Evolutionary conservation across 305 asterid species (phyloP), one percentile per base, ranked within the genome.

Genomic region (Fraxinus albicans): DNA sequence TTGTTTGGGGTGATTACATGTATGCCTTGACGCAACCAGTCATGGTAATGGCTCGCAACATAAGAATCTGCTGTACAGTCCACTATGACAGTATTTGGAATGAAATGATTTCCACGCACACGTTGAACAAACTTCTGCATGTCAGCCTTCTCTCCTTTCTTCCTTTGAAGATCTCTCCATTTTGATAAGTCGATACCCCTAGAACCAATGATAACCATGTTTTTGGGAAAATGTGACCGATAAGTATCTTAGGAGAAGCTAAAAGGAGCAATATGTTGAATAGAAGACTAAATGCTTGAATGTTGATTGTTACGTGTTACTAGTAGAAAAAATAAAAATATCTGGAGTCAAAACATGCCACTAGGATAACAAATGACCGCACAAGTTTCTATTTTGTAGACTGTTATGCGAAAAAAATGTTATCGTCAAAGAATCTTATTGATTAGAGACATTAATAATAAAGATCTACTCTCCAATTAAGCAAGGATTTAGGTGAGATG

Each of bases 1-100:
- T 96, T 96, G 86, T 96, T 96, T 50, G 99, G 99, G 53, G 99
- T 96, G 79, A 96, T 83, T 73, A 94, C 97, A 81, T 94, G 98
- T 85, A 96, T 92, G 81, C 99, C 99, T 82, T 91, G 90, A 63
- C 95, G 90, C 89, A 96, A 86, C 99, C 99, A 96, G 27, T 96
- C 98, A 83, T 91, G 79, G 88, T 96, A 96, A 81, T 91, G 94
- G 87, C 96, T 94, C n/a, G 97, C 98, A 58, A 96, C 84, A 69
- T 73, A 36, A 50, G 99, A 89, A 86, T 96, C 98, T 40, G 99
- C 96, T 25, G 99, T 96, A 88, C 99, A 94, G 88, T 96, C 99
- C 29, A 96, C 98, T 83, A 96, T 76, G 77, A 89, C 98, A 3
- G 98, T 92, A 83, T 96, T 96, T 47, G 99, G 99, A 86, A 96